Base-by-base conservation (phyloP, 2,329 filamentous ascomycete genomes). In the Cercospora brassicicola region DNA sequence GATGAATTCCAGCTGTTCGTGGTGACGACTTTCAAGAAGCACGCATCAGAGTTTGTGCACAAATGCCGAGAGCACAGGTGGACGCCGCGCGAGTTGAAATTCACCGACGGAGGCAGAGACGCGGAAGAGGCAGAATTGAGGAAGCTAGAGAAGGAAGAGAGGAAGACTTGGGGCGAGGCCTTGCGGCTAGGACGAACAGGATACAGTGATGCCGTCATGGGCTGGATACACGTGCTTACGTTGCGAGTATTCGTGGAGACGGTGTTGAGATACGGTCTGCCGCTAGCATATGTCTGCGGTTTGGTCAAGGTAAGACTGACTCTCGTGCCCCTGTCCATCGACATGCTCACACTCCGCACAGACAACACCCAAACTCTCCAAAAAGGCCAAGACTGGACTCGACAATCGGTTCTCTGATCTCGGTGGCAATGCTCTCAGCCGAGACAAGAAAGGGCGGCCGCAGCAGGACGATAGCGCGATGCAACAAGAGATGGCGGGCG, bases 191-290 rank as follows among this genome's bases (percentile, higher is more conserved):
- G 90, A 13, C 86, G 94, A 70, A 96, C 93, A n/a, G 93, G 93
- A 15, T 99, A 95, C 88, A 94, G 93, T 77, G 95, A 99, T 82
- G 90, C 90, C 70, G 93, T 97, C 72, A 97, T 97, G 92, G 90
- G 94, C 64, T 97, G 94, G 93, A 87, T 96, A 60, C 95, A 99
- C 78, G 91, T 97, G 30, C 84, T 98, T 76, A 91, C 94, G 6
- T 82, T 99, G 75, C 86, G 95, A 64, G 94, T 98, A 20, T 99
- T 98, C 80, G 95, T 99, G 20, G 95, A 99, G 85, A 97, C 94
- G 4, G 95, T 99, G n/a, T 84, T 99, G 77, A 89, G 95, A 72
- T 99, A 99, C 77, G 95, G 95, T 30, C 81, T 99, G 75, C 95
- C 95, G 59, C 82, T 97, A 71, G 91, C 96, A 74, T 99, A 94